A percentile compares a stretch with the other conserved stretches of the same genome.
Conservation (phyloP, 768 basidiomycete species). For the Suillus weaverae region DNA sequence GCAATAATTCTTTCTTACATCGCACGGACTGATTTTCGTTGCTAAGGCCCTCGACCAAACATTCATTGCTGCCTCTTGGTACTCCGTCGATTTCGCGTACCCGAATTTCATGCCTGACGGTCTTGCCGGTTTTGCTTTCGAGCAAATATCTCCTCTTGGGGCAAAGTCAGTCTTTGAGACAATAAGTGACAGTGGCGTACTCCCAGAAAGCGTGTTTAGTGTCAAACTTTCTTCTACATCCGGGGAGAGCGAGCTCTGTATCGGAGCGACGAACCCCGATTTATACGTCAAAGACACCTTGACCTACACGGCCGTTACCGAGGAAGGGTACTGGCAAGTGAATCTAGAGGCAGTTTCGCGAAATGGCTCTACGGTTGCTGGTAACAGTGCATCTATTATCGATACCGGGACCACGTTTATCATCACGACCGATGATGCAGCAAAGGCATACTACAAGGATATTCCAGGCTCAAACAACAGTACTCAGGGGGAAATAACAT, state of each 20-base stretch:
- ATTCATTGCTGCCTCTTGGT: constrained; percentile 45
- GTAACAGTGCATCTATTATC: constrained; percentile 32
- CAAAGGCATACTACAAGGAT: constrained; percentile 30
- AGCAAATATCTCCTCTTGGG: constrained; percentile 35
- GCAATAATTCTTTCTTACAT: constrained; percentile 8
- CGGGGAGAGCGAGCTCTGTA: constrained; percentile 49
- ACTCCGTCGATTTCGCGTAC: constrained; percentile 31
- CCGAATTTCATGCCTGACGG: constrained; percentile 38
- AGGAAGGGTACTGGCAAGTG: constrained; percentile 40
- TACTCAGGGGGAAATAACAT: background rate
- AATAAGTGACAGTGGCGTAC: constrained; percentile 37
- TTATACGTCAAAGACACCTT: constrained; percentile 46
- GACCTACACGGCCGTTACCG: constrained; percentile 36
- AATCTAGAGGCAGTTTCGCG: constrained; percentile 29
- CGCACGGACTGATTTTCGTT: background rate
- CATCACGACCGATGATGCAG: constrained; percentile 26
- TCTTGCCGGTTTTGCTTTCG: constrained; percentile 45
- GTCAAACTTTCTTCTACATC: constrained; percentile 45
- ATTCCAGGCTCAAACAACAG: constrained; percentile 28
- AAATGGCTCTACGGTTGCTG: constrained; percentile 19
- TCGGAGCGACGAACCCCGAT: constrained; percentile 51
- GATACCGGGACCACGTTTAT: constrained; percentile 35
- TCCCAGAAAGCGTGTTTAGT: constrained; percentile 42
- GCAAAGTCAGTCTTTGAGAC: constrained; percentile 45
- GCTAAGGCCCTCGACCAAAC: constrained; percentile 38